Conservation (phyloP, 176 grass and related monocot species). For the Echinochloa phyllopogon region DNA sequence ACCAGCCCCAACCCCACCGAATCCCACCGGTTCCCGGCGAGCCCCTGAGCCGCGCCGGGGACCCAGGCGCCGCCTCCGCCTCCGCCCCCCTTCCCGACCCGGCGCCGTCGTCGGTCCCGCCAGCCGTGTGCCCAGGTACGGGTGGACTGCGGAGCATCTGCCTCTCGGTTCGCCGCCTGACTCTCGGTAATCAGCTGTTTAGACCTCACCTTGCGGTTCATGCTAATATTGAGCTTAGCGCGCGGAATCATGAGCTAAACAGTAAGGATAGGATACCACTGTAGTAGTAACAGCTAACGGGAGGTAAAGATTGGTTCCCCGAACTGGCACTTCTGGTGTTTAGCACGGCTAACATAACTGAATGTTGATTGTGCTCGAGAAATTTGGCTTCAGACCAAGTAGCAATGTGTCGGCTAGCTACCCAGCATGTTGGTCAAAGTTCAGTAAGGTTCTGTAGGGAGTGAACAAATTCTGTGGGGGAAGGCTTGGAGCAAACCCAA, state of each 20-base stretch:
- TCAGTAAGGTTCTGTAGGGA: neutral
- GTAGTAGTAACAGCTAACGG: neutral
- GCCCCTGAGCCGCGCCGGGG: neutral
- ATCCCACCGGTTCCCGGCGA: neutral
- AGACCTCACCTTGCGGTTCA: neutral
- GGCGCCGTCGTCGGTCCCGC: neutral
- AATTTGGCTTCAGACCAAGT: neutral
- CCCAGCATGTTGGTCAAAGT: neutral
- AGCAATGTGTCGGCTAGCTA: neutral
- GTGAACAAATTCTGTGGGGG: neutral
- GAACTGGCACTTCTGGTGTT: neutral
- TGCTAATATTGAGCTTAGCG: neutral
- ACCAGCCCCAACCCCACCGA: neutral
- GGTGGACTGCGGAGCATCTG: too few species aligned
- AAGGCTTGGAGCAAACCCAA: neutral
- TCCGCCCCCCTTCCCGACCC: neutral
- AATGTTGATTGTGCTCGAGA: neutral
- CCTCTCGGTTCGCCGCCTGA: neutral
- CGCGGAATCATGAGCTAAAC: neutral
- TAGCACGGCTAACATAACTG: neutral
- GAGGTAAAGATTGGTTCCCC: neutral
- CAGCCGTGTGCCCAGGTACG: conserved; percentile 5
- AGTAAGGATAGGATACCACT: neutral
- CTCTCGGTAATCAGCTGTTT: neutral
- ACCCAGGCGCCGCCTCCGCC: neutral